Evolutionary conservation across 2,329 filamentous ascomycete genomes (phyloP), one percentile per base, ranked within the genome.

Genomic region (Seiridium cupressi): DNA sequence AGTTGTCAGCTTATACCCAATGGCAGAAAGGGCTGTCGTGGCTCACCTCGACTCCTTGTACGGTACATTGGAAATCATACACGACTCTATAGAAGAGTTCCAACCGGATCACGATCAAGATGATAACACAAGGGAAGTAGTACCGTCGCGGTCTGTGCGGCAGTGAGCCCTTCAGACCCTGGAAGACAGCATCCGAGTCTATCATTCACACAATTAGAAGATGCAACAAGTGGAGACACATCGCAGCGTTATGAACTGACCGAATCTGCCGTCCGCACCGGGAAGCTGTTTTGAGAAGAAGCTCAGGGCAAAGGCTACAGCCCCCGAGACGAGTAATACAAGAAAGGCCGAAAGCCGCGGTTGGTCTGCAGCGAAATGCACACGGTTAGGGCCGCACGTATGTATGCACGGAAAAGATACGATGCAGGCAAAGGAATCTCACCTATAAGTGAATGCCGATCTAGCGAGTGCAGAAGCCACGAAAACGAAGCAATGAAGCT

Each of bases 1-100:
- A n/a, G 54, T 32, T 56, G 34, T 31, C 32, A 58, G 32, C 5
- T 10, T 5, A 31, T n/a, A 47, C 60, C 48, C 35, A 38, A 3
- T 3, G 8, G 34, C 26, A 36, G 26, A 3, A 1, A 6, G 11
- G 18, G 11, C 10, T 42, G 2, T 10, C 2, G 2, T 4, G 36
- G 63, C 69, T 61, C 60, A 79, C 82, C 76, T 85, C 81, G 13
- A 85, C 64, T 3, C 82, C 82, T 26, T 78, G 72, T 10, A 70
- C 73, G 5, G 81, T 75, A 65, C 84, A 86, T 68, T 85, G 82
- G 42, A 82, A 76, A 60, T 80, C 75, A 34, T 72, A 70, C 11
- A 79, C 75, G 1, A 83, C 76, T 38, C 69, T 72, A 56, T 82
- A 76, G 42, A 81, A 79, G 2, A 81, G 68, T 61, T 84, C 80